These are phyloP conservation scores for Thalassiosira livingstoniorum DNA, from an alignment of 352 stramenopile genomes.

Conservation along the genomic window DNA sequence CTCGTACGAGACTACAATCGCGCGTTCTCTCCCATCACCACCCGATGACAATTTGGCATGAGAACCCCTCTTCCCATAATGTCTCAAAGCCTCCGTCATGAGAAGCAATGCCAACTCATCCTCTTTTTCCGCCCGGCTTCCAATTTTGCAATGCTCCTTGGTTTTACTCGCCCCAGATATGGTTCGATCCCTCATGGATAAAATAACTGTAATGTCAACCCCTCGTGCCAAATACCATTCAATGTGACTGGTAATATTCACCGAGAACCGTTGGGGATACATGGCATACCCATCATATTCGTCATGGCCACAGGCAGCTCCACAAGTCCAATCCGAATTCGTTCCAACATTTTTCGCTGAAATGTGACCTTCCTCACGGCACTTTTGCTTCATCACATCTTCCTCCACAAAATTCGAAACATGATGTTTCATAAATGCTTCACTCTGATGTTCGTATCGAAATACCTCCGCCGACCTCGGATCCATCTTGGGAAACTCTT, in stretches of 20 bases:
- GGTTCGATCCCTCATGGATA: slow-evolving; percentile 53
- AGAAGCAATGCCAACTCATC: slow-evolving; percentile 34
- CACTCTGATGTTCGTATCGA: slow-evolving; percentile 13
- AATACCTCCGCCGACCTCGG: slow-evolving; percentile 7
- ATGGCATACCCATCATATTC: slow-evolving; percentile 36
- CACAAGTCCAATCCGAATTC: slow-evolving; percentile 29
- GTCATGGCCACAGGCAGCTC: slow-evolving; percentile 26
- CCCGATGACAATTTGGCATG: too few species aligned
- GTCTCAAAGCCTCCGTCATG: slow-evolving; percentile 30
- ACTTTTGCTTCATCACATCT: too few species aligned
- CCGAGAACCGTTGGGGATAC: slow-evolving; percentile 53
- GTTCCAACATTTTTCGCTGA: slow-evolving; percentile 20
- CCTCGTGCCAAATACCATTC: slow-evolving; percentile 59
- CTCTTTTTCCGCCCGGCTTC: slow-evolving; percentile 8
- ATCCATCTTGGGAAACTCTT: slow-evolving; percentile 17
- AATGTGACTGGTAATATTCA: slow-evolving; percentile 68
- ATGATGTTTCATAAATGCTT: neutral
- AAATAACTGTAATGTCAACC: slow-evolving; percentile 54
- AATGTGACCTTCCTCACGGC: slow-evolving; percentile 33
- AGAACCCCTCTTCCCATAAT: slow-evolving; percentile 27
- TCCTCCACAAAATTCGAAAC: neutral
- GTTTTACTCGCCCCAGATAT: slow-evolving; percentile 36
- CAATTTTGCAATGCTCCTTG: slow-evolving; percentile 18
- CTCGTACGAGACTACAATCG: slow-evolving; percentile 40
- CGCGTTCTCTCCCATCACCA: slow-evolving; percentile 14